Evolutionary conservation across 257 asterid genomes (phyloP), one percentile per base, ranked within the genome.

Genomic region (Fraxinus pennsylvanica): DNA sequence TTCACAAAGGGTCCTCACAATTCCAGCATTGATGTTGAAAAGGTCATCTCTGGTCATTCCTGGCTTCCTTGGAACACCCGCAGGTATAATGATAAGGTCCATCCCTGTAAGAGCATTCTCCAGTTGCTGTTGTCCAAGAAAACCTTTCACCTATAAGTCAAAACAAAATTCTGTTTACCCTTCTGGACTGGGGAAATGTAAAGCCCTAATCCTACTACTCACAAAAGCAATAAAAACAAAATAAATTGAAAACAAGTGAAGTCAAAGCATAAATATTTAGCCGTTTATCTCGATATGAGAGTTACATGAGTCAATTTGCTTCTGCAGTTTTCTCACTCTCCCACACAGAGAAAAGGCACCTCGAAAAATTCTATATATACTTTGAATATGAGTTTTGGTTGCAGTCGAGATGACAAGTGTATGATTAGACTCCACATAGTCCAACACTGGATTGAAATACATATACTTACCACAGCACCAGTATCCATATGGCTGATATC

Each of bases 401-500:
- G 66, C 13, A 7, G 66, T 57, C 66, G 1, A 17, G 66, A 21
- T n/a, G 29, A 8, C 8, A 54, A 54, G 12, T 54, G 65, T 19
- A 19, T 19, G 66, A 57, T 57, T 19, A 57, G 22, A 57, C 29
- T 57, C 19, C 17, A 13, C 54, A 45, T 13, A 45, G 54, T 57
- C 13, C 66, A 6, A 57, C 1, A 57, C 66, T 25, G 17, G 19
- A 25, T 8, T 63, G 69, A 22, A 15, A 52, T 2, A 6, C 0
- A 25, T 14, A 19, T 8, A 77, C 93, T 76, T 80, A 91, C 97
- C 82, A 92, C 97, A 68, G 99, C 99, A 66, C 97, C 95, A 27
- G 99, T 92, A 76, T 94, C 99, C 97, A 94, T 94, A 86, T 94
- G 99, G 80, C 99, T 90, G 63, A 94, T 81, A 80, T 94, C 99